These are phyloP conservation scores for Phaseolus coccineus DNA, from an alignment of 331 rosid species.

Conservation along the genomic window DNA sequence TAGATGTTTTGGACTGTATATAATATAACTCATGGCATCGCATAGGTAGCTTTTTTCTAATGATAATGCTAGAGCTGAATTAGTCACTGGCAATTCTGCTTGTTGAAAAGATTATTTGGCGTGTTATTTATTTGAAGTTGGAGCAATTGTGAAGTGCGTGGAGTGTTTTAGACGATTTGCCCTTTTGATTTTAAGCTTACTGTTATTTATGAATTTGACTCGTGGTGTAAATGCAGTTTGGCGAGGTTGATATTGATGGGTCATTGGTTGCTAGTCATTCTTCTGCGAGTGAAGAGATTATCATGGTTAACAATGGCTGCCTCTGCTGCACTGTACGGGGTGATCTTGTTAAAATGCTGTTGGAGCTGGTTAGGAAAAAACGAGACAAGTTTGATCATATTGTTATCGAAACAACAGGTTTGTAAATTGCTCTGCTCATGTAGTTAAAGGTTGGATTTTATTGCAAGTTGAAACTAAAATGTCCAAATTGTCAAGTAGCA, in stretches of 20 bases:
- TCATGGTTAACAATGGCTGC: conserved; percentile 94
- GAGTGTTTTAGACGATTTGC: neutral
- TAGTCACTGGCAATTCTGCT: neutral
- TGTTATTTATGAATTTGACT: conserved; percentile 13
- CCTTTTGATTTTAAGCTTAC: neutral
- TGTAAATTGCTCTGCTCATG: conserved; percentile 33
- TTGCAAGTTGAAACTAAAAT: conserved; percentile 31
- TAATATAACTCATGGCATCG: neutral
- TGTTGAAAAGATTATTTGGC: neutral
- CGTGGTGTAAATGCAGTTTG: conserved; percentile 72
- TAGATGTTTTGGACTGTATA: neutral
- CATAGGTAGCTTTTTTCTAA: neutral
- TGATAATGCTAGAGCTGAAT: neutral
- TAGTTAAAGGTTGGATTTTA: conserved; percentile 15
- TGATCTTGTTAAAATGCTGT: conserved; percentile 87
- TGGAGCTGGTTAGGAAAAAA: conserved; percentile 76
- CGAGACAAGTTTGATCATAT: conserved; percentile 84
- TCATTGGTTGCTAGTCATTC: conserved; percentile 94
- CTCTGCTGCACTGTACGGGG: conserved; percentile 96
- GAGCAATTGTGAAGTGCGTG: neutral
- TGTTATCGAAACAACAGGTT: conserved; percentile 94
- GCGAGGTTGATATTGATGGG: conserved; percentile 97
- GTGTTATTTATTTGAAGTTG: conserved; percentile 22
- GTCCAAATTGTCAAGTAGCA: conserved; percentile 4
- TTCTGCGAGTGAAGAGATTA: conserved; percentile 71